Conservation (phyloP, 2,329 filamentous ascomycete genomes). For the Cladosporium velox region DNA sequence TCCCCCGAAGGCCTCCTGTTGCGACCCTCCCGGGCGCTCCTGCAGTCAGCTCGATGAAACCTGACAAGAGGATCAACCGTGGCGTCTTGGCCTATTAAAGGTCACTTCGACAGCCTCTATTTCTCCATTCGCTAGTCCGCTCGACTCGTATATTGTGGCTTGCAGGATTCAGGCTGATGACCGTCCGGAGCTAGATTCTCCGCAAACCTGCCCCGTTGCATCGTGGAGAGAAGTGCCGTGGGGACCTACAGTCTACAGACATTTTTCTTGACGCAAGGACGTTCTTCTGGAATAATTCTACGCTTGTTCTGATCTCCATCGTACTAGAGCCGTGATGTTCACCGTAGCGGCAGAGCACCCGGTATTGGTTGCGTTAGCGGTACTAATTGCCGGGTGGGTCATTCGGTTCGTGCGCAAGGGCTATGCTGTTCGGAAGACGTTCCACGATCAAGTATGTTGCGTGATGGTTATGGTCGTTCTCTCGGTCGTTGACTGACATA, state of each 20-base stretch:
- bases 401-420: slow-evolving; percentile 2
- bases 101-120: neutral
- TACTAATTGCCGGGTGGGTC: slow-evolving; percentile 5
- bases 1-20: neutral
- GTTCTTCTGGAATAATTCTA: neutral
- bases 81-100: slow-evolving; percentile 1
- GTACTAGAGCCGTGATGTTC: slow-evolving; percentile 7
- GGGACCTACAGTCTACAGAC: neutral
- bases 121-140: neutral
- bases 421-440: slow-evolving; percentile 12
- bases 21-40: neutral
- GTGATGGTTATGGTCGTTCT: neutral
- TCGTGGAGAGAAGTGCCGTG: neutral
- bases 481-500: neutral
- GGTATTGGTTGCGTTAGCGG: slow-evolving; percentile 3
- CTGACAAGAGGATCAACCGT: neutral
- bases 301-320: neutral
- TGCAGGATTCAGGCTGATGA: slow-evolving; percentile 3
- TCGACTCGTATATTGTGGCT: slow-evolving; percentile 11
- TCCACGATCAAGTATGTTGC: slow-evolving; percentile 6
- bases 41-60: slow-evolving; percentile 3
- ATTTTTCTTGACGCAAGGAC: neutral
- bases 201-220: neutral
- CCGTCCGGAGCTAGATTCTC: neutral
- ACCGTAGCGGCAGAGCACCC: slow-evolving; percentile 6